Evolutionary conservation across 2,329 filamentous ascomycete genomes (phyloP).

Genomic region (Alternaria panax): DNA sequence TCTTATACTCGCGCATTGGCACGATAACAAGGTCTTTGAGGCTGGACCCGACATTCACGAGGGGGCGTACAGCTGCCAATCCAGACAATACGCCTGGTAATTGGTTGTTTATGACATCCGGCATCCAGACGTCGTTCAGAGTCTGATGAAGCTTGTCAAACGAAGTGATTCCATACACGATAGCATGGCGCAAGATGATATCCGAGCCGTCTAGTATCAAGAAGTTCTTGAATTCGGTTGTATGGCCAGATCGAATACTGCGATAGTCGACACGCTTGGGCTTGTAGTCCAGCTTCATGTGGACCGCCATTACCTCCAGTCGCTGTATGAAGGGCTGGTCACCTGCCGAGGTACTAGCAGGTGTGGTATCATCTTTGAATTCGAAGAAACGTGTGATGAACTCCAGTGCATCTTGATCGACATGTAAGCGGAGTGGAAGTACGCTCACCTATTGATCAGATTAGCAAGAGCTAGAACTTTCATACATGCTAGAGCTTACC

Average conservation of each 20-base stretch:
- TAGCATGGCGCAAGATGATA: slow-evolving; percentile 85
- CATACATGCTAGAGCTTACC: slow-evolving; percentile 55
- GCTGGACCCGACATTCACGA: slow-evolving; percentile 90
- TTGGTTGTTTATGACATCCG: slow-evolving; percentile 88
- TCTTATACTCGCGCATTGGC: slow-evolving; percentile 89
- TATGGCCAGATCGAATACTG: slow-evolving; percentile 88
- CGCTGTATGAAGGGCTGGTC: slow-evolving; percentile 89
- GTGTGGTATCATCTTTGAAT: slow-evolving; percentile 81
- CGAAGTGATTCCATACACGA: slow-evolving; percentile 89
- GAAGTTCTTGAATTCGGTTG: slow-evolving; percentile 99
- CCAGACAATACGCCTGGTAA: slow-evolving; percentile 88
- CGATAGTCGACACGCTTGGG: slow-evolving; percentile 97
- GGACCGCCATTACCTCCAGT: slow-evolving; percentile 83
- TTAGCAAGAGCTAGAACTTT: slow-evolving; percentile 8
- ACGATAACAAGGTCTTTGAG: slow-evolving; percentile 87
- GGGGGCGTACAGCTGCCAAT: slow-evolving; percentile 83
- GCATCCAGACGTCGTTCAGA: slow-evolving; percentile 96
- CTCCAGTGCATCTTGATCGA: slow-evolving; percentile 96
- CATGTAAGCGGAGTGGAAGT: slow-evolving; percentile 86
- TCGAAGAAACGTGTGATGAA: slow-evolving; percentile 98
- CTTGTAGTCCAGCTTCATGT: slow-evolving; percentile 92
- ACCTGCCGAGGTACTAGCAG: slow-evolving; percentile 60
- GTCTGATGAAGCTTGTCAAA: slow-evolving; percentile 90
- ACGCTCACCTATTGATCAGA: slow-evolving; percentile 62
- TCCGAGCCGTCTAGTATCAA: slow-evolving; percentile 88